Evolutionary conservation across 495 filamentous ascomycete species (phyloP).

Genomic region (Bombardia bombarda): DNA sequence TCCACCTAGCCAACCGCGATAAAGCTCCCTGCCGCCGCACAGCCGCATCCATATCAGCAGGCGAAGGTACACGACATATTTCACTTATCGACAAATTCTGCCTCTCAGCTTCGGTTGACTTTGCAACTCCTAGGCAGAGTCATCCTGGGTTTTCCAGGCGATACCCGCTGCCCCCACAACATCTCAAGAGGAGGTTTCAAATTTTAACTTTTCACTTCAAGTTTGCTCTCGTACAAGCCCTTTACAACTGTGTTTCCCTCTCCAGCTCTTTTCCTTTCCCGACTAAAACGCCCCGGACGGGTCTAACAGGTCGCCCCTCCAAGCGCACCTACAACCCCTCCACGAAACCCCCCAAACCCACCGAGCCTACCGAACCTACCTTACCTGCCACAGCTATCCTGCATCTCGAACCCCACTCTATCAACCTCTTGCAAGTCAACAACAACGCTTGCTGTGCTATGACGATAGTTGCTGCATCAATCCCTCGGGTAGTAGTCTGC

Average conservation of each 20-base stretch:
- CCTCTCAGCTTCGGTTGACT: too few species aligned
- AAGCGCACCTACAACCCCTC: background rate
- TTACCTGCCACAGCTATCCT: background rate
- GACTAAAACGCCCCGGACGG: too few species aligned
- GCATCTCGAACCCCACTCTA: background rate
- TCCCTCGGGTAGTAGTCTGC: conserved; percentile 3
- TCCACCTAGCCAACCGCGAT: conserved; percentile 13
- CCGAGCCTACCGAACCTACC: background rate
- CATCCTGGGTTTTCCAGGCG: too few species aligned
- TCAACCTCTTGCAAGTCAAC: background rate
- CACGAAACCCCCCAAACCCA: background rate
- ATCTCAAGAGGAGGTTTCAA: too few species aligned
- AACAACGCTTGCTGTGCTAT: conserved; percentile 3
- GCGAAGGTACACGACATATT: too few species aligned
- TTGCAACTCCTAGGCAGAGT: too few species aligned
- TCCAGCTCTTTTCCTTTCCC: background rate
- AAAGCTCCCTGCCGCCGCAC: conserved; percentile 14
- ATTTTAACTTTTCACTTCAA: too few species aligned
- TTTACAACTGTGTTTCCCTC: background rate
- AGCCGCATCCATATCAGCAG: too few species aligned
- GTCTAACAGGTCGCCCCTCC: background rate
- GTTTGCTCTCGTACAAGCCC: too few species aligned
- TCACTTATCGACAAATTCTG: too few species aligned
- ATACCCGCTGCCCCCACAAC: too few species aligned
- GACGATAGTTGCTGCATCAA: conserved; percentile 3